Base-by-base conservation (phyloP, 257 asterid species). In the Ophiorrhiza pumila region DNA sequence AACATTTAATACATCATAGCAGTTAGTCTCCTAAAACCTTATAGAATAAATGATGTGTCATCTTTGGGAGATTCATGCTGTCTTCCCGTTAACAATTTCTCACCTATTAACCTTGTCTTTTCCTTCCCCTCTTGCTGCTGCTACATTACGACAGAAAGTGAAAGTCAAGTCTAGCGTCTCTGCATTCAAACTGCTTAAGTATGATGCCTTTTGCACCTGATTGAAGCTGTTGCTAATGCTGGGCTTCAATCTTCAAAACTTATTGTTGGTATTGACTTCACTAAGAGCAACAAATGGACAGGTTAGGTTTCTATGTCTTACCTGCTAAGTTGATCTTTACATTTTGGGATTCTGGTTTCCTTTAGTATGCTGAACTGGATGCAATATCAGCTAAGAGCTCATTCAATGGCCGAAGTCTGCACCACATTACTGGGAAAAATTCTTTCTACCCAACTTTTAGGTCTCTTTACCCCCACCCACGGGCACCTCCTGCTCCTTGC, bases 201-300 rank as follows among this genome's bases (percentile, higher is more conserved):
- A 31, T 52, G 66, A 56, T 31, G 17, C 23, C 4, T 10, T 74
- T 78, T 76, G 46, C 71, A 95, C 97, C 97, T 95, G 80, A 86
- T 89, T 35, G 97, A 87, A 73, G 99, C 97, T 63, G 94, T 95
- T 70, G 86, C 87, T 59, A 90, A 85, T 42, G 97, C 97, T 74
- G 99, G 98, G 68, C 93, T 95, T 14, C 98, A 95, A 78, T 95
- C 99, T 39, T 90, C 99, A 57, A 94, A 95, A 82, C 90, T 92
- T 22, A 95, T 95, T 79, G 87, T 95, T 34, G 99, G 98, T 35
- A 87, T 95, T 31, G 98, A 95, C 83, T 91, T 90, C 83, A 94
- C 99, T 2, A 94, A 90, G 93, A 94, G 98, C 85, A 94, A 94
- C 52, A 97, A 94, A 79, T 94, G 99, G 98, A 94, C 99, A 80